Base-by-base conservation (phyloP, 2,329 filamentous ascomycete genomes). In the Metarhizium robertsii region DNA sequence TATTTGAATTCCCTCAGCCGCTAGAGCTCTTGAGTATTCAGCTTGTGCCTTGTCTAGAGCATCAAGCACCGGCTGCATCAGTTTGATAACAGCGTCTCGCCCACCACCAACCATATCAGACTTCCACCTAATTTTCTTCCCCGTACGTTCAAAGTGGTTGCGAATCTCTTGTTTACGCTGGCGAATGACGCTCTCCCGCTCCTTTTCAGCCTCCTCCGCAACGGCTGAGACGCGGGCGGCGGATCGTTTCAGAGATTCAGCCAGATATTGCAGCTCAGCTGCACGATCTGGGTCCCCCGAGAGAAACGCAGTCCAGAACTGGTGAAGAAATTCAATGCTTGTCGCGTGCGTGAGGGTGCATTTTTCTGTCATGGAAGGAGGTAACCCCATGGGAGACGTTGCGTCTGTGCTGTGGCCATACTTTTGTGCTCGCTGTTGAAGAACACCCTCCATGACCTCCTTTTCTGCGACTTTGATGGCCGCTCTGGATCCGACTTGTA, bases 231-330 rank as follows among this genome's bases (percentile, higher is more conserved):
- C 92, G 30, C 94, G 84, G 57, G 87, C 82, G 55, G 85, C 77
- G 0, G 90, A 92, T 57, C 87, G 83, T 57, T 83, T 81, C 14
- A 99, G 78, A 10, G 91, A 92, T 67, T 95, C 89, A 7, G 88
- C 85, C 50, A 96, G 79, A 59, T 88, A 90, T 6, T 85, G 84
- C 14, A 96, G 79, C 71, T 99, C 92, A 46, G 79, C 79, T 0
- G 90, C 89, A 38, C 90, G 85, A 57, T 90, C 86, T 1, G 88
- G 74, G 66, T 96, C 90, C 14, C 92, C 92, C 0, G 92, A 96
- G 30, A 95, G 79, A 66, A 95, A 99, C 0, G 92, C 85, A 38
- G 83, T 81, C 92, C 92, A 99, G 74, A 99, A 99, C 69, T 97
- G 95, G 64, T 92, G 89, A n/a, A 99, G 75, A 65, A 97, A 99